These are phyloP conservation scores for Tetradesmus obliquus DNA, from an alignment of 139 green algal species.

Conservation along the genomic window DNA sequence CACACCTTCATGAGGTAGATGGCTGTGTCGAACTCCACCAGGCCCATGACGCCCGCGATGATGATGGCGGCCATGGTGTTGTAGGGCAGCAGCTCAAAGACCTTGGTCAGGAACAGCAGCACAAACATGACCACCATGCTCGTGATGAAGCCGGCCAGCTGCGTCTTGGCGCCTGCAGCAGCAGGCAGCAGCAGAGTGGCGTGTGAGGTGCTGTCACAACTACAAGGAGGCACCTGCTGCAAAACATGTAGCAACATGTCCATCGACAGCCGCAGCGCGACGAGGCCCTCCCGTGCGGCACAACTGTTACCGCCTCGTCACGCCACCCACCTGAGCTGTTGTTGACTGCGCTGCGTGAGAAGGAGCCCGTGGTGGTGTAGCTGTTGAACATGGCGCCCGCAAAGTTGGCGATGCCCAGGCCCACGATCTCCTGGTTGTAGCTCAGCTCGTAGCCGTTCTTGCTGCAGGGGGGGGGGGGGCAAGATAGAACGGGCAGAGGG, in stretches of 20 bases:
- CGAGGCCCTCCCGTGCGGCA: too few relatives aligned
- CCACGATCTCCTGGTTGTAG: slow-evolving; percentile 86
- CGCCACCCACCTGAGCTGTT: slow-evolving; percentile 49
- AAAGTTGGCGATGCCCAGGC: slow-evolving; percentile 85
- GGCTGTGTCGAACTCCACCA: slow-evolving; percentile 73
- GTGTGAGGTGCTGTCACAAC: neutral
- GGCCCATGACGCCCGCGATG: slow-evolving; percentile 68
- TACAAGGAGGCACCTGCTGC: neutral
- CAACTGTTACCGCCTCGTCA: too few relatives aligned
- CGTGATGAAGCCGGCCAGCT: slow-evolving; percentile 57
- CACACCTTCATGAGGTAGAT: slow-evolving; percentile 66
- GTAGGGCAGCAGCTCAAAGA: slow-evolving; percentile 81
- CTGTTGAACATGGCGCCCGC: slow-evolving; percentile 79
- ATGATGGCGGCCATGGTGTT: slow-evolving; percentile 84
- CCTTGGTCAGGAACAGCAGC: slow-evolving; percentile 79
- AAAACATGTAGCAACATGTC: neutral
- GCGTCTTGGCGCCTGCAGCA: slow-evolving; percentile 66
- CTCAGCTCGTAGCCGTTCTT: slow-evolving; percentile 79
- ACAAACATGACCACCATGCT: slow-evolving; percentile 76
- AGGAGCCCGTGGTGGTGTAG: slow-evolving; percentile 89
- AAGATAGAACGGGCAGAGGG: neutral
- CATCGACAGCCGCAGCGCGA: neutral
- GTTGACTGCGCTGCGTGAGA: slow-evolving; percentile 63
- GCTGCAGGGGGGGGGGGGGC: too few relatives aligned
- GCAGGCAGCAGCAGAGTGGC: neutral